Percentiles rank a stretch among this genome's conserved stretches.
Conservation (phyloP, 2,329 filamentous ascomycete species). For the Alternaria viburni region DNA sequence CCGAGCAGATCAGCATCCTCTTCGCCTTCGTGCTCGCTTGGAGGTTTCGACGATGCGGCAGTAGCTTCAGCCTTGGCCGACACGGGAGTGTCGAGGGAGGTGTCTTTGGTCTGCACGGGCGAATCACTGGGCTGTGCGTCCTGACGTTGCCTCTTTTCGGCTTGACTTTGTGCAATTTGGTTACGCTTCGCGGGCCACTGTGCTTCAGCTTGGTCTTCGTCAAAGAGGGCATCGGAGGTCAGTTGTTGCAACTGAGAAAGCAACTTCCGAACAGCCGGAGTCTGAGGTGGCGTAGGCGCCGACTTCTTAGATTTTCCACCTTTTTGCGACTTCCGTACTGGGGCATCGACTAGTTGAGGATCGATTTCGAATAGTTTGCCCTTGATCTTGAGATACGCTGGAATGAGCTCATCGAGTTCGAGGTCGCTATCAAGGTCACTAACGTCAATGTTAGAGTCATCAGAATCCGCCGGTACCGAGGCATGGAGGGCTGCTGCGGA, state of each 20-base stretch:
- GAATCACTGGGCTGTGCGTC: background rate
- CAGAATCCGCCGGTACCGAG: conserved; percentile 13
- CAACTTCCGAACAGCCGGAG: conserved; percentile 66
- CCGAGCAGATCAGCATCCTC: conserved; percentile 64
- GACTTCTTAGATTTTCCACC: conserved; percentile 25
- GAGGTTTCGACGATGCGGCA: background rate
- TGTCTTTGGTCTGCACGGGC: background rate
- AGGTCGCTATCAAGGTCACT: conserved; percentile 59
- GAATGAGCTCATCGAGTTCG: conserved; percentile 62
- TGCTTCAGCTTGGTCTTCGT: conserved; percentile 54
- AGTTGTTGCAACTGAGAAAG: conserved; percentile 77
- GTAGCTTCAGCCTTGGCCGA: background rate
- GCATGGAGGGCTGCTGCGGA: conserved; percentile 1
- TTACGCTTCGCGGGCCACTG: conserved; percentile 55
- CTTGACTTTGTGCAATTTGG: conserved; percentile 50
- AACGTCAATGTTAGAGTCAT: conserved; percentile 46
- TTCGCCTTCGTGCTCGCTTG: conserved; percentile 44
- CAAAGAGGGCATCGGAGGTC: conserved; percentile 66
- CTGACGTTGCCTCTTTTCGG: conserved; percentile 31
- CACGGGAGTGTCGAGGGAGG: background rate
- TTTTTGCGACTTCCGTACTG: conserved; percentile 40
- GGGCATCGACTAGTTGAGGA: conserved; percentile 63
- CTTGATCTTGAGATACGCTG: conserved; percentile 79
- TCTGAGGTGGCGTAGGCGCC: conserved; percentile 27
- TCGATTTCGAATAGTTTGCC: conserved; percentile 57